Base-by-base conservation (phyloP, 2,329 filamentous ascomycete species). In the Drechslerella coelobrocha region DNA sequence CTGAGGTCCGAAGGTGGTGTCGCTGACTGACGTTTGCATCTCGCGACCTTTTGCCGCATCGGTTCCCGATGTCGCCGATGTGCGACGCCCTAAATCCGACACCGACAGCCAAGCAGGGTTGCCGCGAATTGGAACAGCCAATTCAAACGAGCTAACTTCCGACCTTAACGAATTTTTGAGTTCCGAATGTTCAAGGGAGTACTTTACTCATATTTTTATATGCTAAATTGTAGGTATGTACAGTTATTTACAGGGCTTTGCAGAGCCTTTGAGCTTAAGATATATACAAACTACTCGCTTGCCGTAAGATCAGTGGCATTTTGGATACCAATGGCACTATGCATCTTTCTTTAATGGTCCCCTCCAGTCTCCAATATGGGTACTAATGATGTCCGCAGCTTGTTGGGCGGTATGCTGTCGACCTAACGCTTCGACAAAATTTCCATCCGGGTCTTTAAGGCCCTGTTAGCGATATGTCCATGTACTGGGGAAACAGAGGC, bases 351-450 rank as follows among this genome's bases (percentile, higher is more conserved):
- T 74, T 4, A 73, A 29, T 4, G 66, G 68, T 53, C 84, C 83
- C 77, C 83, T 85, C 88, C 88, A 90, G 78, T 91, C 88, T 51
- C 88, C 88, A 78, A 97, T 89, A 79, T 99, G 94, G 72, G 89
- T 88, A 69, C 89, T 80, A 61, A 99, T 97, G 65, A 97, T 82
- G 80, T 87, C 88, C 5, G 92, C 90, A 0, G 88, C 94, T 76
- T 91, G 86, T 73, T 94, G 88, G 0, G 93, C 91, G 43, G 91
- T 96, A 80, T 97, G 92, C 81, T 99, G 94, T 73, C 94, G 84
- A 17, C 94, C 94, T 77, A 99, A 88, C 10, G 92, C 95, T 82
- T 99, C 95, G 26, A 99, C 93, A 79, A 99, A 99, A 79, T 99
- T 92, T 19, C 93, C 93, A 75, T 97, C 92, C 0, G 94, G 94